phyloP scores from a whole-genome alignment of 176 grass and related monocot species.

The Pontederia crassipes region DNA sequence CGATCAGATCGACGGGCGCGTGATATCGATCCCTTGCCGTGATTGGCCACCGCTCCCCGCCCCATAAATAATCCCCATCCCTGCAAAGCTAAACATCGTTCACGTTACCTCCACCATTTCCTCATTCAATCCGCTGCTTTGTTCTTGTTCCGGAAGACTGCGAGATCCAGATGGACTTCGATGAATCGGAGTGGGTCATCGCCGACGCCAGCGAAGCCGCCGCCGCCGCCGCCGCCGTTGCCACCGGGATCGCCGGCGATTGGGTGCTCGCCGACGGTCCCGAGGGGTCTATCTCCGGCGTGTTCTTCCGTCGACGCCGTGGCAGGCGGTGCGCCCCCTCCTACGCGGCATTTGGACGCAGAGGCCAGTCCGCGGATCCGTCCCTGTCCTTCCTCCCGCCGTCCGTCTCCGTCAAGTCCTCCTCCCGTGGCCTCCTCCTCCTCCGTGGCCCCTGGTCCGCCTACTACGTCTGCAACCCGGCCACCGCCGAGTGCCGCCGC shows the following conservation, averaged over 20 bases:
- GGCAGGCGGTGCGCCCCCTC: not conserved
- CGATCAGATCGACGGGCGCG: too few species aligned
- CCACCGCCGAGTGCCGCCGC: not conserved
- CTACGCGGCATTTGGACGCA: conserved; percentile 13
- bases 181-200: conserved; percentile 20
- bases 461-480: conserved; percentile 16
- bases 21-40: too few species aligned
- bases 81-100: not conserved
- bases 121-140: not conserved
- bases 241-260: not conserved
- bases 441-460: conserved; percentile 5
- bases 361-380: not conserved
- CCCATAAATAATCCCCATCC: not conserved
- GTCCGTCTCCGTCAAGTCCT: conserved; percentile 8
- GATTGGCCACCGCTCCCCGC: too few species aligned
- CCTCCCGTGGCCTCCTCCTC: not conserved
- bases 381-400: conserved; percentile 11
- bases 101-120: not conserved
- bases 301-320: conserved; percentile 8
- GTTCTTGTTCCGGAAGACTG: not conserved
- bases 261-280: conserved; percentile 16
- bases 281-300: conserved; percentile 17
- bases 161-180: conserved; percentile 12
- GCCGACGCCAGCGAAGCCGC: not conserved
- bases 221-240: not conserved